Evolutionary conservation across 2,329 filamentous ascomycete genomes (phyloP).

Genomic region (Akanthomyces lecanii): DNA sequence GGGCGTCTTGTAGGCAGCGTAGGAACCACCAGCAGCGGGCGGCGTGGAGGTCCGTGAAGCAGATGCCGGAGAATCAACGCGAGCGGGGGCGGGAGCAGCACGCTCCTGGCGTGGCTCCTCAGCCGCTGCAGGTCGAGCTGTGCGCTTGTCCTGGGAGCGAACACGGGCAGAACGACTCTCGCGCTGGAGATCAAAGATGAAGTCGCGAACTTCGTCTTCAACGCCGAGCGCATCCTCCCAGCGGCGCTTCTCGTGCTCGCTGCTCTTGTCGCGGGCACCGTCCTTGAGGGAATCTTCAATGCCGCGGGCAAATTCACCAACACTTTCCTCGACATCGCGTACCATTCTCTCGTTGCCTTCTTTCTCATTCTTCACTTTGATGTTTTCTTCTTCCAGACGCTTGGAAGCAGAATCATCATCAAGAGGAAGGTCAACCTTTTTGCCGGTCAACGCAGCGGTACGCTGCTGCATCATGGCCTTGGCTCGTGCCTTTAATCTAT

Average conservation of each 20-base stretch:
- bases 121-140: slow-evolving; percentile 38
- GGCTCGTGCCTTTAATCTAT: slow-evolving; percentile 88
- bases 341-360: slow-evolving; percentile 97
- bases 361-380: slow-evolving; percentile 74
- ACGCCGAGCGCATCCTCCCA: slow-evolving; percentile 97
- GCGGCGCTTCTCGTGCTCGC: slow-evolving; percentile 83
- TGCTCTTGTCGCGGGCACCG: slow-evolving; percentile 66
- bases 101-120: slow-evolving; percentile 41
- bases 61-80: slow-evolving; percentile 46
- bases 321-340: slow-evolving; percentile 91
- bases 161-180: slow-evolving; percentile 74
- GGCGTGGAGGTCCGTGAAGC: slow-evolving; percentile 47
- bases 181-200: slow-evolving; percentile 93
- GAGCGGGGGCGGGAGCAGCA: slow-evolving; percentile 33
- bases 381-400: slow-evolving; percentile 83
- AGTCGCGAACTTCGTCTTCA: slow-evolving; percentile 94
- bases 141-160: slow-evolving; percentile 53
- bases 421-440: slow-evolving; percentile 63
- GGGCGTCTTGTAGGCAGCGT: slow-evolving; percentile 80
- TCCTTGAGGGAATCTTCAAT: slow-evolving; percentile 88
- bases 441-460: slow-evolving; percentile 85
- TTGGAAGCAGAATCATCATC: slow-evolving; percentile 77
- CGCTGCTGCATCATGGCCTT: slow-evolving; percentile 99
- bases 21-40: slow-evolving; percentile 57
- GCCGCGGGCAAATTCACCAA: slow-evolving; percentile 78